A percentile compares a stretch with the other conserved stretches of the same genome.
Evolutionary conservation across 2,329 filamentous ascomycete species (phyloP).

Genomic region (Gnomoniopsis smithogilvyi): DNA sequence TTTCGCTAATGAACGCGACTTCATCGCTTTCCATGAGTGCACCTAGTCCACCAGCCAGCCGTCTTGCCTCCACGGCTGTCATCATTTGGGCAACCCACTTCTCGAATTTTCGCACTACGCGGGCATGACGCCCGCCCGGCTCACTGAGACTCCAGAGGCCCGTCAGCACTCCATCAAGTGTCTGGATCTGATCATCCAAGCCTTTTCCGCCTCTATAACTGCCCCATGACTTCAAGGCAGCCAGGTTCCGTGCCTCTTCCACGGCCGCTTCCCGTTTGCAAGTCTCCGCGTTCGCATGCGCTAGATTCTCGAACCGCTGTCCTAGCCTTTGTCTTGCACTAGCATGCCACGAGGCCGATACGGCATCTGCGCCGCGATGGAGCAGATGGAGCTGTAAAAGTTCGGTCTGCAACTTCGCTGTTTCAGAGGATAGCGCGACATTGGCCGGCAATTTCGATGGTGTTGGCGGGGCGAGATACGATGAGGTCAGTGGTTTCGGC

Average conservation of each 20-base stretch:
- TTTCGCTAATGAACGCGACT: slow-evolving; percentile 49
- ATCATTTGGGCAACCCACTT: slow-evolving; percentile 50
- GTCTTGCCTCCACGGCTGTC: slow-evolving; percentile 43
- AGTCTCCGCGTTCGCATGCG: slow-evolving; percentile 31
- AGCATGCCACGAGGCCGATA: slow-evolving; percentile 49
- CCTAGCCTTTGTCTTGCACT: slow-evolving; percentile 51
- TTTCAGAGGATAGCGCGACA: slow-evolving; percentile 56
- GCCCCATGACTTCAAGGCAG: slow-evolving; percentile 51
- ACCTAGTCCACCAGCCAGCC: slow-evolving; percentile 30
- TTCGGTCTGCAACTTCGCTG: slow-evolving; percentile 57
- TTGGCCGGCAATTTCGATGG: slow-evolving; percentile 61
- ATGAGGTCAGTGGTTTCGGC: slow-evolving; percentile 59
- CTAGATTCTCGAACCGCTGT: slow-evolving; percentile 40
- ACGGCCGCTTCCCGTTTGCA: slow-evolving; percentile 37
- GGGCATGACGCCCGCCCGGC: slow-evolving; percentile 52
- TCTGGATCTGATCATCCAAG: slow-evolving; percentile 55
- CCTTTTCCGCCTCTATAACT: slow-evolving; percentile 27
- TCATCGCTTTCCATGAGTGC: slow-evolving; percentile 25
- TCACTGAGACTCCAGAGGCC: slow-evolving; percentile 58
- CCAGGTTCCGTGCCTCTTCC: slow-evolving; percentile 48
- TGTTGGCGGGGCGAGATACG: slow-evolving; percentile 56
- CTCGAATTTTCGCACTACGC: slow-evolving; percentile 56
- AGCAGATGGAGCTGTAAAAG: slow-evolving; percentile 64
- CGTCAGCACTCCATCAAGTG: slow-evolving; percentile 53
- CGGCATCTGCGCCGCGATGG: slow-evolving; percentile 49